Evolutionary conservation across 2,329 filamentous ascomycete genomes (phyloP), one percentile per base, ranked within the genome.

Genomic region (Penicillium freii): DNA sequence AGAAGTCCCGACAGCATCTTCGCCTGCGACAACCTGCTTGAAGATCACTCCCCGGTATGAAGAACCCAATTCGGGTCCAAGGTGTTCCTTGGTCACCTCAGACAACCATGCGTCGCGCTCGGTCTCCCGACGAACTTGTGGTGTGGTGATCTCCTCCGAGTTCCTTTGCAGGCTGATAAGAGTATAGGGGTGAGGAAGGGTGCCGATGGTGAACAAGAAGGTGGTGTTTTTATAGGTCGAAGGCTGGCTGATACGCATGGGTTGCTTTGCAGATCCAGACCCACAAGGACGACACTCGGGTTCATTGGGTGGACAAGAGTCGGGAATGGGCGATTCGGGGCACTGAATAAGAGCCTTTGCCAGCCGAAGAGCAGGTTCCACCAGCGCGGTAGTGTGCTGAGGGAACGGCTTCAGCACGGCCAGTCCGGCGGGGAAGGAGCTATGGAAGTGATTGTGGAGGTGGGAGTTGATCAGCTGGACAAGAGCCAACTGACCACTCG

Each of bases 151-250:
- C 1, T 81, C 77, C 2, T 85, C 80, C 40, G 84, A 77, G 51
- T 79, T 77, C 57, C 85, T 82, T 57, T 85, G 81, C 19, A 97
- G 79, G 13, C 86, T 84, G 53, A 87, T 83, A 42, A 91, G 81
- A 1, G 92, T 97, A 78, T 92, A 96, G 0, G 94, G 94, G 71
- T 99, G 94, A 0, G 93, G 93, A 13, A 97, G 88, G 0, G 87
- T 90, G 58, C 89, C 92, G 62, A 99, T 90, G 3, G 89, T 91
- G 77, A 92, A 97, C 17, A 88, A 71, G 1, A 80, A 81, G 15
- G 87, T 87, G 5, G 82, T 82, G 73, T 97, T 96, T 54, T 82
- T 82, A 73, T 91, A 94, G 19, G 82, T 77, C 3, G 83, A 75
- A 3, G 86, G 84, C 0, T 87, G 88, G n/a, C 81, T 79, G 63